Evolutionary conservation across 164 flowering plant genomes (phyloP), one percentile per base, ranked within the genome.

Genomic region (Liquidambar formosana): DNA sequence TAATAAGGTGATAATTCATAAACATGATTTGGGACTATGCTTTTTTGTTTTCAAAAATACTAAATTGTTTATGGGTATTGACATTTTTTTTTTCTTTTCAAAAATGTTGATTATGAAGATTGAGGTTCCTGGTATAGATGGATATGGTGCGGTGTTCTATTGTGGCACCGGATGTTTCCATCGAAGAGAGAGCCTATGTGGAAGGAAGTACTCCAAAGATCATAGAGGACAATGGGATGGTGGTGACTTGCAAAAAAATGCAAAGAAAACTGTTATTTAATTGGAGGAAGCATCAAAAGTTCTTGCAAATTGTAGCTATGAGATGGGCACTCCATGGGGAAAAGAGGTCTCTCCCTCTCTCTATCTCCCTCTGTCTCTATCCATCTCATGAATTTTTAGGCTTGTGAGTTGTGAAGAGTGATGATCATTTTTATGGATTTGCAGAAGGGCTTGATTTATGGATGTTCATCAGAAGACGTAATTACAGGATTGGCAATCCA

Each of bases 151-250:
- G 18, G 81, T 90, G 5, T 1, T 77, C 14, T 92, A 85, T 46
- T 56, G 81, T 66, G 97, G 94, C 18, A 83, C 86, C 0, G 97
- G 94, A 19, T 89, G 94, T 64, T 91, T 91, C 66, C 90, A 86
- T 67, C 75, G 90, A 71, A 81, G 97, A 76, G 89, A 80, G 10
- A 63, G 72, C 64, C 80, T 91, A 1, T 78, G 79, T 67, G 91
- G 93, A 43, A 75, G 22, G 57, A 82, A 75, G 27, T 69, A 56
- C 15, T 64, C 64, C 19, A 56, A 70, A n/a, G 75, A 73, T n/a
- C 43, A 8, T 54, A 68, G 19, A 47, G 25, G 23, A 16, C 65
- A 70, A 18, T 66, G 61, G 71, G 49, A 38, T 57, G 13, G 4
- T 4, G 48, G 53, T 13, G 22, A 38, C 8, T 18, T 16, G 1